Conservation (phyloP, 2,329 filamentous ascomycete species). For the Phaeosphaeriaceae sp. region DNA sequence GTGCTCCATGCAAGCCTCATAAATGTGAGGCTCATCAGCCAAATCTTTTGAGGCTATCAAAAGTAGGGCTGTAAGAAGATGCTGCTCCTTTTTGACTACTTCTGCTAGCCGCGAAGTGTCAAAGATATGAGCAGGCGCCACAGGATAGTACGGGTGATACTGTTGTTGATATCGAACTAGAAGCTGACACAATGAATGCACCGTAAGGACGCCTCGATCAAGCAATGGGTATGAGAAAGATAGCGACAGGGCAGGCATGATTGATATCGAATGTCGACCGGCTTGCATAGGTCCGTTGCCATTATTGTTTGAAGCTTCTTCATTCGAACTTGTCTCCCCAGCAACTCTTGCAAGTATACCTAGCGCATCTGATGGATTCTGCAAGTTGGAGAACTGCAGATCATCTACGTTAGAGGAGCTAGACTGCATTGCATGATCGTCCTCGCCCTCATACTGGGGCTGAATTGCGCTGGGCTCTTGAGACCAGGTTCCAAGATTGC, state of each 20-base stretch:
- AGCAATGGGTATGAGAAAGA: slow-evolving; percentile 53
- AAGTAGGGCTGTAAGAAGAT: slow-evolving; percentile 72
- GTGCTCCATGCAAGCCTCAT: slow-evolving; percentile 70
- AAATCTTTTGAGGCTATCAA: slow-evolving; percentile 75
- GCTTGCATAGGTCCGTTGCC: slow-evolving; percentile 10
- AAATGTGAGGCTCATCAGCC: slow-evolving; percentile 66
- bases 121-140: slow-evolving; percentile 68
- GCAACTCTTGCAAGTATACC: slow-evolving; percentile 57
- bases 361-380: slow-evolving; percentile 58
- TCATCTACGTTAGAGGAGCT: slow-evolving; percentile 43
- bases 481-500: slow-evolving; percentile 47
- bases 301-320: slow-evolving; percentile 24
- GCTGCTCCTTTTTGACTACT: slow-evolving; percentile 66
- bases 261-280: slow-evolving; percentile 11
- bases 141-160: slow-evolving; percentile 73
- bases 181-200: slow-evolving; percentile 59
- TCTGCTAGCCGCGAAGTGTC: slow-evolving; percentile 60
- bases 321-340: slow-evolving; percentile 43
- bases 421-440: slow-evolving; percentile 35
- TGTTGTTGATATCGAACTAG: slow-evolving; percentile 66
- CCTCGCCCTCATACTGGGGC: slow-evolving; percentile 21
- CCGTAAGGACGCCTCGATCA: slow-evolving; percentile 49
- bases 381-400: slow-evolving; percentile 51
- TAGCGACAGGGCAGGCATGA: slow-evolving; percentile 33
- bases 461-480: slow-evolving; percentile 26